phyloP scores from a whole-genome alignment of 164 flowering plant species.

The Chimonanthus praecox region DNA sequence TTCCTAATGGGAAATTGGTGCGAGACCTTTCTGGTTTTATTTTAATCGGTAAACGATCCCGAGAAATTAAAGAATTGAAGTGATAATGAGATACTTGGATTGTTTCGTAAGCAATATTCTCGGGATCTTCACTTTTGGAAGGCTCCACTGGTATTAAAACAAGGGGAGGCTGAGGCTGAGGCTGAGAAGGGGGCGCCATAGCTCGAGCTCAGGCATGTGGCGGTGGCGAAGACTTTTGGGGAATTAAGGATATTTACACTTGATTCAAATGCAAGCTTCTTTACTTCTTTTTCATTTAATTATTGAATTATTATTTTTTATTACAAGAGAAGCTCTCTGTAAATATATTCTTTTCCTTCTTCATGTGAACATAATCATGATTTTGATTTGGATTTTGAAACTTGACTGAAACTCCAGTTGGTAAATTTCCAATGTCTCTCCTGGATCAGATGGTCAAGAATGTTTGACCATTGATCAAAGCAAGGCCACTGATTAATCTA shows the following conservation, averaged over 20 bases:
- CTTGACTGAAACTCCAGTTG: too few species aligned
- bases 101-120: constrained; percentile 47
- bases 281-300: background rate
- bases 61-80: constrained; percentile 21
- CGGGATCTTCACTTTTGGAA: constrained; percentile 34
- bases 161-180: constrained; percentile 5
- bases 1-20: background rate
- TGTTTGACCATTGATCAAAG: too few species aligned
- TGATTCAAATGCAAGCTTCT: constrained; percentile 29
- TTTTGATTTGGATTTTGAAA: too few species aligned
- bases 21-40: background rate
- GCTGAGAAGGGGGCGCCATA: constrained; percentile 37
- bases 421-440: too few species aligned
- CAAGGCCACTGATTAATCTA: too few species aligned
- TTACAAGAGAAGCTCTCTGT: too few species aligned
- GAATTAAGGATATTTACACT: constrained; percentile 7
- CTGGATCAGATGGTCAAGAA: too few species aligned
- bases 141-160: constrained; percentile 12
- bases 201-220: constrained; percentile 32
- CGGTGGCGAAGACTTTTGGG: constrained; percentile 17
- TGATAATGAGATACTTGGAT: constrained; percentile 31
- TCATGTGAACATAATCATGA: too few species aligned
- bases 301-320: background rate
- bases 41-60: constrained; percentile 47
- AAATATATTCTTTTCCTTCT: too few species aligned